A percentile compares a stretch with the other conserved stretches of the same genome.
These are phyloP conservation scores for Lasiodiplodia sp. DNA, from an alignment of 2,329 filamentous ascomycete species.

Conservation along the genomic window DNA sequence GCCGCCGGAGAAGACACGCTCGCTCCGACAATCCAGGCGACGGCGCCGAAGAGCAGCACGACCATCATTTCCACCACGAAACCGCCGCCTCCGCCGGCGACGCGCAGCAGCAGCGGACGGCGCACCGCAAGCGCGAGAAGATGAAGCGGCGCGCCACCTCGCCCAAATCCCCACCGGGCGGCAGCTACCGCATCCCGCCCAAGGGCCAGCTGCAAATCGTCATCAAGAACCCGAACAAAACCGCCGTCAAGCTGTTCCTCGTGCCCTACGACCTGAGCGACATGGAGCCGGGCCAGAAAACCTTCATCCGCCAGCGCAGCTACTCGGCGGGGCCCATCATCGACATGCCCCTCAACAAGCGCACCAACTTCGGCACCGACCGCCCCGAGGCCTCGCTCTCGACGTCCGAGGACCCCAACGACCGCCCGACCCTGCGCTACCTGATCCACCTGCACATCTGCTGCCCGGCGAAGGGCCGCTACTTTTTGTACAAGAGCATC, in stretches of 20 bases:
- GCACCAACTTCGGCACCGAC: conserved; percentile 59
- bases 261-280: conserved; percentile 90
- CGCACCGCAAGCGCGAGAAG: conserved; percentile 58
- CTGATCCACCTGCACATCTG: conserved; percentile 94
- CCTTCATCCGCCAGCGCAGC: conserved; percentile 91
- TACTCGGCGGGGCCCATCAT: conserved; percentile 84
- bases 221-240: conserved; percentile 98
- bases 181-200: conserved; percentile 91
- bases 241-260: conserved; percentile 93
- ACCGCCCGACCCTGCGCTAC: conserved; percentile 81
- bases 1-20: conserved; percentile 49
- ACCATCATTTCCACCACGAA: conserved; percentile 30
- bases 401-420: conserved; percentile 59
- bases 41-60: conserved; percentile 42
- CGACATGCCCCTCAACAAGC: conserved; percentile 66
- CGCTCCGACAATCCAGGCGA: conserved; percentile 40
- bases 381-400: conserved; percentile 61
- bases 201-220: conserved; percentile 95
- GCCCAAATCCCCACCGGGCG: conserved; percentile 74
- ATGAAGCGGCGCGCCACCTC: conserved; percentile 63
- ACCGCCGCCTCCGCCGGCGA: neutral
- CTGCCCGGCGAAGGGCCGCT: conserved; percentile 81
- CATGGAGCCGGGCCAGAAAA: conserved; percentile 95
- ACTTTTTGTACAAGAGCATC: conserved; percentile 89
- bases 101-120: conserved; percentile 43